A percentile compares a stretch with the other conserved stretches of the same genome.
Evolutionary conservation across 345 rosid genomes (phyloP).

Genomic region (Psidium guajava): DNA sequence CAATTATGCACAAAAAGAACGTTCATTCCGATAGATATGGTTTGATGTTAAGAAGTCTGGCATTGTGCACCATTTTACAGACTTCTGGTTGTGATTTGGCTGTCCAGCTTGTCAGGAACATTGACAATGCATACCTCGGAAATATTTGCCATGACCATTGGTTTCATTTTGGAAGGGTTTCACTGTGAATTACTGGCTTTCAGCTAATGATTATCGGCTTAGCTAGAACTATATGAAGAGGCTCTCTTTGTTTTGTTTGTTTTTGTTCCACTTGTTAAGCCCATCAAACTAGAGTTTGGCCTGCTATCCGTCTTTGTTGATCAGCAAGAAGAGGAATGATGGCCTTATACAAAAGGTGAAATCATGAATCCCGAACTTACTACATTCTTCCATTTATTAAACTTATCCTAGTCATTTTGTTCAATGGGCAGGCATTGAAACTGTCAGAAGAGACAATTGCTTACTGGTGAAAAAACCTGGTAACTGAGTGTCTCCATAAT

Average conservation of each 20-base stretch:
- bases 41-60: neutral
- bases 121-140: neutral
- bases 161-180: neutral
- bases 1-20: neutral
- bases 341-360: conserved; percentile 96
- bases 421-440: conserved; percentile 70
- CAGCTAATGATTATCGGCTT: neutral
- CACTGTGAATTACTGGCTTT: neutral
- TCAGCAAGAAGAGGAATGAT: conserved; percentile 98
- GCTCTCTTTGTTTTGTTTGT: too few relatives aligned
- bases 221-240: neutral
- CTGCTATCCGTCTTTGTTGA: conserved; percentile 80
- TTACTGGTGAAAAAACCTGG: conserved; percentile 89
- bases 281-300: conserved; percentile 95
- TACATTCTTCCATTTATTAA: neutral
- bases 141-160: neutral
- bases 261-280: conserved; percentile 43
- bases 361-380: neutral
- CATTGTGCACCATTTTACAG: neutral
- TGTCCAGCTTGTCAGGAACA: neutral
- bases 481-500: conserved; percentile 77
- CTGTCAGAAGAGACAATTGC: conserved; percentile 97
- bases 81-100: neutral
- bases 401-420: conserved; percentile 1
- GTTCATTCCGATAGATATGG: neutral